Base-by-base conservation (phyloP, 2,329 filamentous ascomycete species). In the Paecilomyces formosus region DNA sequence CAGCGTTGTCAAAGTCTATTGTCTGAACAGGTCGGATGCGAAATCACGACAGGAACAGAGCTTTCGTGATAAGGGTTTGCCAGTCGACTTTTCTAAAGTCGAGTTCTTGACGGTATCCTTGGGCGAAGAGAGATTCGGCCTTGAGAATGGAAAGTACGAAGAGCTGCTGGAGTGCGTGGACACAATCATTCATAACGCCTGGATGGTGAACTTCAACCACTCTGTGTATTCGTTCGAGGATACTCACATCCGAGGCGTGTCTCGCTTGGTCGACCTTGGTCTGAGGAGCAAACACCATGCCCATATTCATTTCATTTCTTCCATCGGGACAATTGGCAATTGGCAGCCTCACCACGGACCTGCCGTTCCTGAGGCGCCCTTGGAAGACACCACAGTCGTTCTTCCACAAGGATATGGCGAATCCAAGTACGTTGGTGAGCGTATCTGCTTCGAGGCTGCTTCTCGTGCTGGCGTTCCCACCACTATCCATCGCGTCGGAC, bases 11-110 rank as follows among this genome's bases (percentile, higher is more conserved):
- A 74, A 71, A 60, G 65, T 81, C 45, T 67, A 78, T 53, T 80
- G 77, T 57, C 69, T 81, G 15, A 81, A 81, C 65, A 70, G 79
- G 12, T 68, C 70, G 30, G 67, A 69, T 6, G 76, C 79, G 30
- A 31, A 31, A 31, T 74, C 73, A 0, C 71, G 70, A 12, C 66
- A 64, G 5, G 72, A 75, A 1, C 78, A 81, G 59, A 63, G 64
- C 12, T 72, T 66, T 58, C 61, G 61, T 2, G 67, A 68, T 0
- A 75, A 78, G 3, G 76, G 77, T 1, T 69, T 64, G 3, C 31
- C 26, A 33, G 55, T 45, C 18, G 56, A 62, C 45, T 18, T 56
- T n/a, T 56, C 26, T 66, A 21, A 79, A 78, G 64, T 76, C n/a
- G 72, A 77, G 54, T 65, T 66, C 59, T 49, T 63, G 5, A 57